phyloP scores from a whole-genome alignment of 2,329 filamentous ascomycete species.

The Aspergillus proliferans region DNA sequence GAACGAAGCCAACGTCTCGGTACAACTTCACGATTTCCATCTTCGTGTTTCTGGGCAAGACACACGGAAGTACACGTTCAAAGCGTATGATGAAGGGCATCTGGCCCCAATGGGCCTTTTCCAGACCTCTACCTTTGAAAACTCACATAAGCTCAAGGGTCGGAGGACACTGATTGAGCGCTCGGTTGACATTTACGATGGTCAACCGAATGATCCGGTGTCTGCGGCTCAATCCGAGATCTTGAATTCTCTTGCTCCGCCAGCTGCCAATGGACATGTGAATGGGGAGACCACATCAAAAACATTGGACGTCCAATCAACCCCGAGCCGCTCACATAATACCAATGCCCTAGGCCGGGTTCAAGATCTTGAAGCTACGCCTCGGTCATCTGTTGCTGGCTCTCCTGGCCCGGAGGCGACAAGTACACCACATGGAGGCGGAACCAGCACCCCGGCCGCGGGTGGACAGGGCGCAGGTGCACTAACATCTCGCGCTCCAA shows the following conservation, averaged over 20 bases:
- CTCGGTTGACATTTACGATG: slow-evolving; percentile 91
- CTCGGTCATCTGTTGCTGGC: slow-evolving; percentile 76
- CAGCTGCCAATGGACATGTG: slow-evolving; percentile 19
- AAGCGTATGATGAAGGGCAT: slow-evolving; percentile 93
- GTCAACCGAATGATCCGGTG: slow-evolving; percentile 81
- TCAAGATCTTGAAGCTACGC: slow-evolving; percentile 67
- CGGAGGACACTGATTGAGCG: slow-evolving; percentile 76
- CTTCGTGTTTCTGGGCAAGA: slow-evolving; percentile 80
- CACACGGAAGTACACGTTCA: slow-evolving; percentile 89
- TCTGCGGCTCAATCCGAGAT: slow-evolving; percentile 75
- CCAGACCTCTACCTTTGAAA: slow-evolving; percentile 80
- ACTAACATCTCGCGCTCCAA: slow-evolving; percentile 35
- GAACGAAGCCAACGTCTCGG: slow-evolving; percentile 81
- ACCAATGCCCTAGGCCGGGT: slow-evolving; percentile 64
- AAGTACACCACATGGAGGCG: slow-evolving; percentile 57
- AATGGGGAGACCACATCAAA: slow-evolving; percentile 34
- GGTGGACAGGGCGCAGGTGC: slow-evolving; percentile 22
- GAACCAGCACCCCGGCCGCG: slow-evolving; percentile 36
- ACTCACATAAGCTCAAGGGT: slow-evolving; percentile 68
- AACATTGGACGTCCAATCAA: slow-evolving; percentile 31
- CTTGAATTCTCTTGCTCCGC: slow-evolving; percentile 46
- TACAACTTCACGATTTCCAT: slow-evolving; percentile 84
- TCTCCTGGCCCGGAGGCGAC: slow-evolving; percentile 77
- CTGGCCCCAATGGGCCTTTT: slow-evolving; percentile 95
- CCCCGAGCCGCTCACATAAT: slow-evolving; percentile 50